phyloP scores from a whole-genome alignment of 2,329 filamentous ascomycete species.

The Hypomyces rosellus region DNA sequence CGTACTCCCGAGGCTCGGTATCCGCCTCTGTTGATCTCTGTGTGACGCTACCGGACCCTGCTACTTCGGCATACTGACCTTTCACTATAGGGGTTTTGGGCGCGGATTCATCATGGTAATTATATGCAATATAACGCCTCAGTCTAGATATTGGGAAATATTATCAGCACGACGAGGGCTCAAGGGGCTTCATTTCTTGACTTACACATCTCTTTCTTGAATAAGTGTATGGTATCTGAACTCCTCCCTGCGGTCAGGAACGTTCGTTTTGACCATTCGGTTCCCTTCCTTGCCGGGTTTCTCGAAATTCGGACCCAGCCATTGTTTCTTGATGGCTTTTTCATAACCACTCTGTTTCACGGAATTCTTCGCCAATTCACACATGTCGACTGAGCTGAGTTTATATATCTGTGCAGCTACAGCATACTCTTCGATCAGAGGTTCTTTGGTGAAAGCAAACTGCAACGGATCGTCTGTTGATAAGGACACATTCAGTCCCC shows the following conservation, averaged over 20 bases:
- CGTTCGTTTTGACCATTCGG: slow-evolving; percentile 90
- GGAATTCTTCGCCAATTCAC: slow-evolving; percentile 92
- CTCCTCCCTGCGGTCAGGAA: slow-evolving; percentile 85
- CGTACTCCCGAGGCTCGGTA: neutral
- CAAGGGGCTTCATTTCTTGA: slow-evolving; percentile 13
- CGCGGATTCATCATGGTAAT: slow-evolving; percentile 9
- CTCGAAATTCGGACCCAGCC: slow-evolving; percentile 76
- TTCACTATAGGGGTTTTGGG: slow-evolving; percentile 6
- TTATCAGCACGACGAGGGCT: slow-evolving; percentile 4
- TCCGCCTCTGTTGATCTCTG: neutral
- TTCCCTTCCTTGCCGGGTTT: slow-evolving; percentile 79
- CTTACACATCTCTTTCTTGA: slow-evolving; percentile 80
- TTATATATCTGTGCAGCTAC: slow-evolving; percentile 99
- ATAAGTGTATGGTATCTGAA: slow-evolving; percentile 82
- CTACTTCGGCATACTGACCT: slow-evolving; percentile 14
- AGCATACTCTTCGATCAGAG: slow-evolving; percentile 94
- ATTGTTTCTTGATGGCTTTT: slow-evolving; percentile 78
- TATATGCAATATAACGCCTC: slow-evolving; percentile 36
- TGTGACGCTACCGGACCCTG: neutral
- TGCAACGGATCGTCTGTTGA: slow-evolving; percentile 96
- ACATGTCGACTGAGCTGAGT: slow-evolving; percentile 95
- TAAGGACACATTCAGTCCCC: slow-evolving; percentile 89
- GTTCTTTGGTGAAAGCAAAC: slow-evolving; percentile 97
- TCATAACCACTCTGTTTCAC: slow-evolving; percentile 95
- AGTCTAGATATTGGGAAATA: slow-evolving; percentile 25